Conservation (phyloP, 2,329 filamentous ascomycete genomes). For the Pyricularia pennisetigena region DNA sequence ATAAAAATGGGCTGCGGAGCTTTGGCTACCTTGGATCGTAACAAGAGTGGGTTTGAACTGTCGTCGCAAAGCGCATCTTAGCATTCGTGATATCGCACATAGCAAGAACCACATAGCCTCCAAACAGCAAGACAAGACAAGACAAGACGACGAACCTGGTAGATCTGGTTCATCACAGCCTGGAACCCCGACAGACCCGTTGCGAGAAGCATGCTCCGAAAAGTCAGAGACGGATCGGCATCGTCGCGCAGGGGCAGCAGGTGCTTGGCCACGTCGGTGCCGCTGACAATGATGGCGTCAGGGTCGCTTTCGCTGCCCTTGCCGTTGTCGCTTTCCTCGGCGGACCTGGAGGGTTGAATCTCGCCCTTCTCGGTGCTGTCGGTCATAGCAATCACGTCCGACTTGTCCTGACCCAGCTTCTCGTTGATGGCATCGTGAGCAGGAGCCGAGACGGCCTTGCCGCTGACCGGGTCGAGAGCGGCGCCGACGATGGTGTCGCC, state of each 20-base stretch:
- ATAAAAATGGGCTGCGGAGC: no score
- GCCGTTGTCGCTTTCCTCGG: conserved; percentile 19
- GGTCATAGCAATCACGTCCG: conserved; percentile 9
- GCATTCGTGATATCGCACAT: not conserved
- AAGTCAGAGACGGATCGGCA: not conserved
- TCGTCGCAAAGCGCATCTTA: not conserved
- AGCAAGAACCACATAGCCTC: no score
- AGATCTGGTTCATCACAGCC: not conserved
- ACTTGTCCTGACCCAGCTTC: conserved; percentile 13
- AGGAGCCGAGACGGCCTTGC: conserved; percentile 18
- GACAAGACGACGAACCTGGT: not conserved
- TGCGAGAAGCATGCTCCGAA: not conserved
- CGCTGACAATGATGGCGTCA: conserved; percentile 20
- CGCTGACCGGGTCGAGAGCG: conserved; percentile 18
- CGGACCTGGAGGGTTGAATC: conserved; percentile 7
- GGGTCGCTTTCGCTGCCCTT: conserved; percentile 34
- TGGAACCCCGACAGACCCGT: not conserved
- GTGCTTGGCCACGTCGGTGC: conserved; percentile 36
- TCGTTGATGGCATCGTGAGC: conserved; percentile 19
- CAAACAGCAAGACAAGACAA: no score
- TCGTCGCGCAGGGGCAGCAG: conserved; percentile 22
- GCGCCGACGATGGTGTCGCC: conserved; percentile 16
- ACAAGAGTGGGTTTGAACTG: not conserved
- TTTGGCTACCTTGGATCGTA: not conserved
- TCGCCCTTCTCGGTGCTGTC: conserved; percentile 12